Base-by-base conservation (phyloP, 2,329 filamentous ascomycete species). In the Alternaria triticimaculans region DNA sequence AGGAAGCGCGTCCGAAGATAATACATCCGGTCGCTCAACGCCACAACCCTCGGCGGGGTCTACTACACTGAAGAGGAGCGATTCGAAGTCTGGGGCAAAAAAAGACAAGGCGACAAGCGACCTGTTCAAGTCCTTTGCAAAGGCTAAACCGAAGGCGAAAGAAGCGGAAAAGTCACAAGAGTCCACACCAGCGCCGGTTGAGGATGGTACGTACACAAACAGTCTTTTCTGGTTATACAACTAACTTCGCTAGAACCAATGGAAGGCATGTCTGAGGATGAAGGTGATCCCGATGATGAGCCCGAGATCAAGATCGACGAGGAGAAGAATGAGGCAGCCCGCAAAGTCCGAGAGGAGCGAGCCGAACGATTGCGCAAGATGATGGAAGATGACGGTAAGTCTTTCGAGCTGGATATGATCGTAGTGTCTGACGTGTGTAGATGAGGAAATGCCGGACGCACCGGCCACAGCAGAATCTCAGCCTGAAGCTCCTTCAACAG, bases 111-210 rank as follows among this genome's bases (percentile, higher is more conserved):
- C 89, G n/a, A 70, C 67, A 30, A 71, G 75, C 3, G 87, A 87
- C 63, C 88, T 96, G 25, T 93, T 96, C 84, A 90, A 90, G 64
- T 91, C 92, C 0, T 96, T 96, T 76, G 91, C 92, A 14, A 92
- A 91, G 72, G 78, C 84, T 3, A 90, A 89, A 71, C 83, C 89
- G 5, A 92, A 82, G 63, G 69, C 73, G 7, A 80, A 89, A 72
- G 73, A 72, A 20, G 66, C 71, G 69, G 68, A 85, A 81, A 74
- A 80, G 71, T 67, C 83, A 76, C 76, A 80, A 78, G 78, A 77
- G 51, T 70, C 80, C 37, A 80, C 82, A 2, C 76, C 82, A 28
- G 65, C 72, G 10, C 74, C 80, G 49, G 74, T 81, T 5, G 84
- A 87, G 70, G 86, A 89, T 77, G 83, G 84, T 85, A 70, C 62